phyloP scores from a whole-genome alignment of 768 basidiomycete species.

The Chalciporus pseudorubinellus region DNA sequence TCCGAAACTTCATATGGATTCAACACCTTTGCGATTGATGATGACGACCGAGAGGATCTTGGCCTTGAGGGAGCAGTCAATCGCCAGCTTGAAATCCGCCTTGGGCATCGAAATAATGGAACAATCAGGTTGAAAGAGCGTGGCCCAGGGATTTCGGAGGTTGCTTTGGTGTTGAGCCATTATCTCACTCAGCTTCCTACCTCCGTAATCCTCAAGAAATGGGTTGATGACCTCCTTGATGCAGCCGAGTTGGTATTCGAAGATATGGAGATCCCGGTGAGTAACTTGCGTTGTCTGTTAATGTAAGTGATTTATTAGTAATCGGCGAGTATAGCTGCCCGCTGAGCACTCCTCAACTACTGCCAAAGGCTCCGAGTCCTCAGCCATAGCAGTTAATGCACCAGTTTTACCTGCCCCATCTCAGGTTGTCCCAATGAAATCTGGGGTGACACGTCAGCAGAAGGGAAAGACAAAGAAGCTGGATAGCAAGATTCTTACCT shows the following conservation, averaged over 20 bases:
- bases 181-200: slow-evolving; percentile 4
- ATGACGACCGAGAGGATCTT: background rate
- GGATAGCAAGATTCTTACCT: slow-evolving; percentile 1
- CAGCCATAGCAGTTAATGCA: too few species aligned
- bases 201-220: slow-evolving; percentile 13
- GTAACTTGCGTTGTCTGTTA: background rate
- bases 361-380: too few species aligned
- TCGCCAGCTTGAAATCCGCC: slow-evolving; percentile 1
- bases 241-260: slow-evolving; percentile 8
- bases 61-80: slow-evolving; percentile 2
- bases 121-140: slow-evolving; percentile 6
- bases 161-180: slow-evolving; percentile 7
- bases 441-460: background rate
- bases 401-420: too few species aligned
- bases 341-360: too few species aligned
- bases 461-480: background rate
- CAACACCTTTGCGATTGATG: background rate
- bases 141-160: slow-evolving; percentile 1
- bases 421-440: background rate
- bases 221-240: slow-evolving; percentile 14
- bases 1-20: background rate
- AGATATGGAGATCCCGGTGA: background rate
- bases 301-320: too few species aligned
- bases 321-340: too few species aligned
- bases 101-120: slow-evolving; percentile 3